Evolutionary conservation across 2,329 filamentous ascomycete species (phyloP), one percentile per base, ranked within the genome.

Genomic region (Beauveria caledonica): DNA sequence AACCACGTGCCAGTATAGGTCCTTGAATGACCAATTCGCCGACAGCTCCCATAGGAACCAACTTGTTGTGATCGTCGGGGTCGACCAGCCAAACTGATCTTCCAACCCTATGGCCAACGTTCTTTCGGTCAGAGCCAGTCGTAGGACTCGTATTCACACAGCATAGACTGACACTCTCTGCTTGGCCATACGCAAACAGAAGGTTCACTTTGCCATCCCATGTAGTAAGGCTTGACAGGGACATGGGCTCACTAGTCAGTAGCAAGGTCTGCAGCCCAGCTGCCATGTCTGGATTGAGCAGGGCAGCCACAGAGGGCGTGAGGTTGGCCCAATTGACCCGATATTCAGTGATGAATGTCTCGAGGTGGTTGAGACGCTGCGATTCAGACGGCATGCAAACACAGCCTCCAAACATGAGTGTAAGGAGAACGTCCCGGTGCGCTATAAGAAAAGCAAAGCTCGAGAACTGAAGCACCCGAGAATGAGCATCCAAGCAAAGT

Each of bases 11-110:
- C 10, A 66, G 57, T 1, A 61, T 49, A 4, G 61, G 58, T 1
- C 64, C 62, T 45, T 66, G 64, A 25, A 66, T 58, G 13, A 65
- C 39, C 1, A 66, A 57, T 54, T 67, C 66, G 3, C 65, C 65
- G 3, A 64, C 29, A 9, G 49, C 51, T 1, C 65, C 65, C 5
- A 64, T 45, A 3, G 65, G 62, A 2, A 50, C 48, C 9, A 66
- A 55, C 7, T 46, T 49, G 11, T 63, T 27, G 23, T 50, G 57
- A 10, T 65, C 42, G 15, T 54, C 40, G 6, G n/a, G 33, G 6
- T 61, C 55, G 13, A 58, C 55, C 15, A 64, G 33, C 52, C 62
- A 62, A 5, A 48, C 29, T 19, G 13, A 17, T 19, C 39, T 21
- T 11, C 60, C 62, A 17, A 50, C 29, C 21, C 54, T 56, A 5